Conservation (phyloP, 164 flowering plant species). For the Annona cherimola region DNA sequence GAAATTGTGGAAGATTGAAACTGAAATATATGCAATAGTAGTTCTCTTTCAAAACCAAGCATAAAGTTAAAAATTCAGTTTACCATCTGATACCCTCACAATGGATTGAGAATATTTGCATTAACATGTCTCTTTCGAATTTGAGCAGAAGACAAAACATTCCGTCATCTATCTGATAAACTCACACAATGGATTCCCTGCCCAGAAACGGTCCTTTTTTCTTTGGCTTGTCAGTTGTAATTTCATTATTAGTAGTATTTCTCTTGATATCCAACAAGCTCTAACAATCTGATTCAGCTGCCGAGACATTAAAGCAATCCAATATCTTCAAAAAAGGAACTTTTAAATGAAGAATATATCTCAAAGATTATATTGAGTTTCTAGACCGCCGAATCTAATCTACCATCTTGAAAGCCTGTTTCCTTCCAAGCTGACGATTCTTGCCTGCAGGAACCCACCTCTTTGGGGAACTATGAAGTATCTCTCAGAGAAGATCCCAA, state of each 20-base stretch:
- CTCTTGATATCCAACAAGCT: too few relatives aligned
- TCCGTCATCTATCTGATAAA: not conserved
- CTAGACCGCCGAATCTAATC: not conserved
- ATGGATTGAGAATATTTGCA: not conserved
- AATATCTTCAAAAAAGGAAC: not conserved
- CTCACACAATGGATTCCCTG: not conserved
- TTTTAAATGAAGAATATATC: not conserved
- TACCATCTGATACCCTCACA: too few relatives aligned
- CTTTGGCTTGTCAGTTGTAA: too few relatives aligned
- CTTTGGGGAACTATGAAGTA: slow-evolving; percentile 95
- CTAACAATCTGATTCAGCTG: too few relatives aligned
- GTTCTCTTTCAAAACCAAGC: too few relatives aligned
- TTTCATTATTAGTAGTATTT: too few relatives aligned
- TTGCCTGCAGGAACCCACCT: slow-evolving; percentile 69
- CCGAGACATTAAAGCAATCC: not conserved
- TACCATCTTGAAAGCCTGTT: not conserved
- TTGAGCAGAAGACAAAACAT: not conserved
- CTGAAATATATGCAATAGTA: too few relatives aligned
- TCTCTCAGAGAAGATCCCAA: slow-evolving; percentile 89
- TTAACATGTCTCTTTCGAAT: not conserved
- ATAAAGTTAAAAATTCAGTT: too few relatives aligned
- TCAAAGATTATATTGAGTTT: not conserved
- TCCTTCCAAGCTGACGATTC: not conserved
- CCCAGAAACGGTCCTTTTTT: not conserved
- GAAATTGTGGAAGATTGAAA: too few relatives aligned